A percentile compares a stretch with the other conserved stretches of the same genome.
These are phyloP conservation scores for Populus euphratica DNA, from an alignment of 345 rosid species.

Conservation along the genomic window DNA sequence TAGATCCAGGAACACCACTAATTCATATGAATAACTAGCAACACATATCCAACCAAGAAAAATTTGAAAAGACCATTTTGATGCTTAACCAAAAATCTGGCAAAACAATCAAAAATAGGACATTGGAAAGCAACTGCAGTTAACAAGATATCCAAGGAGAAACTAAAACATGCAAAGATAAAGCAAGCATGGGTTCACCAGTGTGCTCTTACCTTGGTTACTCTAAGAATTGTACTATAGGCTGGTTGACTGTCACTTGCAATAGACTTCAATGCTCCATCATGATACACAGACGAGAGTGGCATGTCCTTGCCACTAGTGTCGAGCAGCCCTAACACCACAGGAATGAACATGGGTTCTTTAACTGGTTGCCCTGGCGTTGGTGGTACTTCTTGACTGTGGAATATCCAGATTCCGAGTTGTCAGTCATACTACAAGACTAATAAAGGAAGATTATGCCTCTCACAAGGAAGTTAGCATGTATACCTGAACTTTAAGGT, in stretches of 20 bases:
- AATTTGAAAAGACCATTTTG: background rate
- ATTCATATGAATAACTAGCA: background rate
- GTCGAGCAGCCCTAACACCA: conserved; percentile 70
- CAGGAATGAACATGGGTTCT: conserved; percentile 90
- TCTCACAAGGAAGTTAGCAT: background rate
- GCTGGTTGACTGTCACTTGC: conserved; percentile 43
- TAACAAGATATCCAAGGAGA: background rate
- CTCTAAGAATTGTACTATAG: conserved; percentile 63
- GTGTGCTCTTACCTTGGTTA: conserved; percentile 59
- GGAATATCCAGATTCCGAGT: conserved; percentile 12
- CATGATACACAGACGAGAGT: conserved; percentile 59
- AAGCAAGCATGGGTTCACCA: conserved; percentile 3
- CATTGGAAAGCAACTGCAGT: background rate
- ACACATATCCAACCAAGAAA: background rate
- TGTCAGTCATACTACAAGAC: background rate
- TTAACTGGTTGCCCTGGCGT: conserved; percentile 90
- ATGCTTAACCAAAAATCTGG: background rate
- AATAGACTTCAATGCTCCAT: conserved; percentile 55
- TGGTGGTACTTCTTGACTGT: conserved; percentile 80
- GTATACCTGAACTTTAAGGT: conserved; percentile 83
- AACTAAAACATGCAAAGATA: background rate
- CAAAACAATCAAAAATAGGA: background rate
- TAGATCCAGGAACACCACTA: background rate
- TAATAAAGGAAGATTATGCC: background rate
- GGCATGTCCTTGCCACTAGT: conserved; percentile 79